Evolutionary conservation across 2,329 filamentous ascomycete genomes (phyloP).

Genomic region (Pseudocercospora musae): DNA sequence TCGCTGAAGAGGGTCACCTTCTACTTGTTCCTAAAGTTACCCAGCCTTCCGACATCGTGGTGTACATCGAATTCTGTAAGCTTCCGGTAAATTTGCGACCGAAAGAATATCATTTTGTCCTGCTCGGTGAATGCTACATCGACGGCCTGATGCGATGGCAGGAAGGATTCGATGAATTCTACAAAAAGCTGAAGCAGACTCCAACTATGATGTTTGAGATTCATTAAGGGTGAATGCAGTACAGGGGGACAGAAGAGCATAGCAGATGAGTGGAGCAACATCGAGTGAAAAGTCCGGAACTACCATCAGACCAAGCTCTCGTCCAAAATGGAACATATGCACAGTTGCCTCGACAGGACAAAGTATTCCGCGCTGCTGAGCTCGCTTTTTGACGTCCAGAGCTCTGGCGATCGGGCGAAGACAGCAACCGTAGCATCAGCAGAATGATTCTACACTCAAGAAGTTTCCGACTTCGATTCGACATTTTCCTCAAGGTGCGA

Average conservation of each 20-base stretch:
- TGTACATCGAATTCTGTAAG: neutral
- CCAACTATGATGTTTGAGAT: neutral
- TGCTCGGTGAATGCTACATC: constrained; percentile 1
- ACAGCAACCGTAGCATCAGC: too few relatives aligned
- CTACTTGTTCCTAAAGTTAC: neutral
- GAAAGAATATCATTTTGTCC: neutral
- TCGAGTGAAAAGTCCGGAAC: too few relatives aligned
- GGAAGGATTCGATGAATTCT: neutral
- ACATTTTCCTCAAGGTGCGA: too few relatives aligned
- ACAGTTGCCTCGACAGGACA: too few relatives aligned
- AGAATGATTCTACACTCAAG: too few relatives aligned
- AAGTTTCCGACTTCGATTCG: too few relatives aligned
- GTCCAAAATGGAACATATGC: too few relatives aligned
- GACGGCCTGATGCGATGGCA: neutral
- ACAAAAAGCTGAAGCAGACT: neutral
- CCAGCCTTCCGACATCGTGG: neutral
- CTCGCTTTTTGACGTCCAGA: too few relatives aligned
- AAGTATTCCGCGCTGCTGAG: too few relatives aligned
- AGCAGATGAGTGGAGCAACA: too few relatives aligned
- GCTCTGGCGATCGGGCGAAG: too few relatives aligned
- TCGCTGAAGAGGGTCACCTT: neutral
- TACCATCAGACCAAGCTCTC: neutral
- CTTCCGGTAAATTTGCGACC: neutral
- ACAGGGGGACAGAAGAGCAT: too few relatives aligned
- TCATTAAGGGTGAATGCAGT: neutral